Conservation (phyloP, 441 rosid species). For the Breynia disticha region DNA sequence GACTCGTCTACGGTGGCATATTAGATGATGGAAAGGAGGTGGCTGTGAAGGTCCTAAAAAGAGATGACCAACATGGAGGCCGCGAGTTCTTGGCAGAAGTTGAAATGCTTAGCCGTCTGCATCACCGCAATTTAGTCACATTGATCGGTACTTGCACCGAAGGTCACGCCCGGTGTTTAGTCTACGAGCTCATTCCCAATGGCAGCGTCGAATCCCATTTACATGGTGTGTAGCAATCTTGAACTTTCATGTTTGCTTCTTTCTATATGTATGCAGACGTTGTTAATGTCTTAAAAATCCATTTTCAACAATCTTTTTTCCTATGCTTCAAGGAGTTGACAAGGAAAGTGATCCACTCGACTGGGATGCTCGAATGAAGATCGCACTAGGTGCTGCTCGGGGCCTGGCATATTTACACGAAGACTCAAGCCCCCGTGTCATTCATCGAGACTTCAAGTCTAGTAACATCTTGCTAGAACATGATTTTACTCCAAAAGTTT, state of each 20-base stretch:
- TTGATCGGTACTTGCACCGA: constrained; percentile 55
- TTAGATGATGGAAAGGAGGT: constrained; percentile 55
- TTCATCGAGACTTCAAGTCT: constrained; percentile 67
- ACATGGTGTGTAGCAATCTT: constrained; percentile 32
- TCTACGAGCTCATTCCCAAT: constrained; percentile 65
- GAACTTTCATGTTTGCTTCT: background rate
- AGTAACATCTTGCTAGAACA: constrained; percentile 67
- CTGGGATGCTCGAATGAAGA: constrained; percentile 59
- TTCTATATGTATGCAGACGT: constrained; percentile 1
- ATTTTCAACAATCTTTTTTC: background rate
- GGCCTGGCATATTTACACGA: constrained; percentile 65
- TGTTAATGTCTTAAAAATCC: background rate
- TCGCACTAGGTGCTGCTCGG: constrained; percentile 70
- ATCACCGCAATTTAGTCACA: constrained; percentile 64
- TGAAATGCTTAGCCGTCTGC: constrained; percentile 76
- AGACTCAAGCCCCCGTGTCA: constrained; percentile 67
- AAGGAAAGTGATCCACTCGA: constrained; percentile 39
- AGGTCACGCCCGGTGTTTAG: constrained; percentile 44
- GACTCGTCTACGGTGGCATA: constrained; percentile 47
- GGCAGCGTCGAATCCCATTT: constrained; percentile 70
- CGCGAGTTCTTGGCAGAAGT: constrained; percentile 71
- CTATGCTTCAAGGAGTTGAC: constrained; percentile 36
- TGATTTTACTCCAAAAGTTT: constrained; percentile 67
- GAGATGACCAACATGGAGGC: constrained; percentile 51
- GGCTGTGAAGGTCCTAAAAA: constrained; percentile 65